These are phyloP conservation scores for Crataegus laevigata DNA, from an alignment of 306 rosid species.

Conservation along the genomic window DNA sequence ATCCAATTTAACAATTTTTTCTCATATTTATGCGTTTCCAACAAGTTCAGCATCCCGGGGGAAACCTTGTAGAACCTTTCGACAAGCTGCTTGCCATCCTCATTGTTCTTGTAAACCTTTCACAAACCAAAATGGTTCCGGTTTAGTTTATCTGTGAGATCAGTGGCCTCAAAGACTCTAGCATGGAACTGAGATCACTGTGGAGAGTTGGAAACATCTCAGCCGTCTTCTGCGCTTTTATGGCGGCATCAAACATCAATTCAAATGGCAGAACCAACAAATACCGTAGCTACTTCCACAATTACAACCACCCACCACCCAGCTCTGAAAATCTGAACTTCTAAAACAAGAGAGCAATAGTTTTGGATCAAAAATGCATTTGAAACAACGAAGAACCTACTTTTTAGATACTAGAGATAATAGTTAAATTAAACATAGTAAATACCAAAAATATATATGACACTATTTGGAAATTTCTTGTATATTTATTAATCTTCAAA, in stretches of 20 bases:
- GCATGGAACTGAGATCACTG: background rate
- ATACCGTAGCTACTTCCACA: background rate
- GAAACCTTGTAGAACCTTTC: constrained; percentile 17
- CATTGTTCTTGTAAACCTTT: constrained; percentile 9
- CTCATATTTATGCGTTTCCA: background rate
- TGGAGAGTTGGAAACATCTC: constrained; percentile 18
- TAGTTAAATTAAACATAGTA: no score
- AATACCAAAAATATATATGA: no score
- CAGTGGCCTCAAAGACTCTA: constrained; percentile 8
- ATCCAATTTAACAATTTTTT: constrained; percentile 32
- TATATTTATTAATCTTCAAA: no score
- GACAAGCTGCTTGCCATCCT: constrained; percentile 24
- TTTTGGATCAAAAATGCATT: background rate
- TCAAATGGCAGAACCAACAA: constrained; percentile 7
- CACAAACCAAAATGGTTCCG: constrained; percentile 6
- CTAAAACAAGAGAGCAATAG: background rate
- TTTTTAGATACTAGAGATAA: no score
- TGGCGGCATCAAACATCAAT: background rate
- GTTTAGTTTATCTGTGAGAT: constrained; percentile 3
- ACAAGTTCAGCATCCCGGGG: constrained; percentile 9
- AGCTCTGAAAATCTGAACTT: background rate
- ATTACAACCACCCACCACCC: background rate
- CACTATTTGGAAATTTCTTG: no score
- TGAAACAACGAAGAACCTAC: background rate
- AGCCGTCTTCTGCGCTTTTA: constrained; percentile 8